Evolutionary conservation across 208 protist genomes (phyloP).

Genomic region (Trichomonas vaginalis): DNA sequence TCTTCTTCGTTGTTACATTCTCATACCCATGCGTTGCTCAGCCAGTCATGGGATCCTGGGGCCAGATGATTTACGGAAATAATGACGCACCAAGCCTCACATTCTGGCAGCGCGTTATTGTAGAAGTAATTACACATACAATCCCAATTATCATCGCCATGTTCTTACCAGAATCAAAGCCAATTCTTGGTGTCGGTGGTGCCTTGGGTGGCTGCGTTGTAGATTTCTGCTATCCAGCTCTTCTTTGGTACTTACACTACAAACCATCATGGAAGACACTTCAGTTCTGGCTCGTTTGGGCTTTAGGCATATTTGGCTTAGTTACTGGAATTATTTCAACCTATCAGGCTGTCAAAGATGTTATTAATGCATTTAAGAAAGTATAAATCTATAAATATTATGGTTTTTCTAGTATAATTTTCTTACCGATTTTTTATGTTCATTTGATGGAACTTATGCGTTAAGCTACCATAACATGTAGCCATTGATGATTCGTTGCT

Average conservation of each 20-base stretch:
- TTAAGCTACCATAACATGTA: no score
- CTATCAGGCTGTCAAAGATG: neutral
- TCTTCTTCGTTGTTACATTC: neutral
- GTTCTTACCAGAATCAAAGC: neutral
- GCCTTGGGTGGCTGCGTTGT: neutral
- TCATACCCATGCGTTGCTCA: neutral
- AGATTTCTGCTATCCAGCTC: neutral
- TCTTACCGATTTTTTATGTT: no score
- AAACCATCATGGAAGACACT: neutral
- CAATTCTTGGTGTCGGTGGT: neutral
- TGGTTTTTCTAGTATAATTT: neutral
- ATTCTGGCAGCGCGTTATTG: neutral
- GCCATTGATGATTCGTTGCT: no score
- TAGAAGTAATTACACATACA: neutral
- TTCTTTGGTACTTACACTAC: neutral
- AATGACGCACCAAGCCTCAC: neutral
- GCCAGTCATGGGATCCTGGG: neutral
- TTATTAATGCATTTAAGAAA: neutral
- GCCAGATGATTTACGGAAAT: neutral
- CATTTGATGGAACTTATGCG: no score
- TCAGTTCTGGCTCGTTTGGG: neutral
- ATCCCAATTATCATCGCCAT: neutral
- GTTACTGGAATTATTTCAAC: neutral
- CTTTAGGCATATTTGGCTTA: neutral
- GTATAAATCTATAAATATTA: neutral